A percentile compares a stretch with the other conserved stretches of the same genome.
Conservation (phyloP, 2,329 filamentous ascomycete genomes). For the Tolypocladium paradoxum region DNA sequence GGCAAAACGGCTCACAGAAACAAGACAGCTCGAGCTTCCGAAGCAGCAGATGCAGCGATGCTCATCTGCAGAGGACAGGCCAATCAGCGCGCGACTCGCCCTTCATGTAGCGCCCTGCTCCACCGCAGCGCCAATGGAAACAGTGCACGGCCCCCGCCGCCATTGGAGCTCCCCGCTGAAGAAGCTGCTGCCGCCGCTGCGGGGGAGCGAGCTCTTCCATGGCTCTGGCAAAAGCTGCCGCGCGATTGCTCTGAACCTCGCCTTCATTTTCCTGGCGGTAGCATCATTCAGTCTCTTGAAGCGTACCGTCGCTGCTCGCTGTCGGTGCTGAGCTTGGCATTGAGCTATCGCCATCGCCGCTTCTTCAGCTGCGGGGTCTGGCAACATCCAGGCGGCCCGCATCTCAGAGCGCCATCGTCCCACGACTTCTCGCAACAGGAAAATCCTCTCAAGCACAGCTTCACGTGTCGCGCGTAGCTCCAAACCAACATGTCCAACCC, state of each 20-base stretch:
- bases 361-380: neutral
- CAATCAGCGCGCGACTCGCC: neutral
- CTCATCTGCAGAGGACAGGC: neutral
- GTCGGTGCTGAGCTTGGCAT: neutral
- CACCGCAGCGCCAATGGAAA: neutral
- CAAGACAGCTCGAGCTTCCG: neutral
- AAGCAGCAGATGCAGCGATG: neutral
- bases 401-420: neutral
- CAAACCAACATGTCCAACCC: slow-evolving; percentile 23
- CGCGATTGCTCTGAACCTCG: neutral
- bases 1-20: neutral
- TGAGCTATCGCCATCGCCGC: neutral
- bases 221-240: neutral
- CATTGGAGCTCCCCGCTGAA: neutral
- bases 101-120: neutral
- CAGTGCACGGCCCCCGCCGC: neutral
- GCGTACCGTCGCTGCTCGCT: neutral
- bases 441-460: neutral
- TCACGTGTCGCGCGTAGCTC: neutral
- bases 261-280: neutral
- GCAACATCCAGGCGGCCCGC: neutral
- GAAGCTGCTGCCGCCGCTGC: neutral
- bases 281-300: neutral
- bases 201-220: neutral
- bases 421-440: neutral